Base-by-base conservation (phyloP, 2,329 filamentous ascomycete species). In the Xylaria polymorpha region DNA sequence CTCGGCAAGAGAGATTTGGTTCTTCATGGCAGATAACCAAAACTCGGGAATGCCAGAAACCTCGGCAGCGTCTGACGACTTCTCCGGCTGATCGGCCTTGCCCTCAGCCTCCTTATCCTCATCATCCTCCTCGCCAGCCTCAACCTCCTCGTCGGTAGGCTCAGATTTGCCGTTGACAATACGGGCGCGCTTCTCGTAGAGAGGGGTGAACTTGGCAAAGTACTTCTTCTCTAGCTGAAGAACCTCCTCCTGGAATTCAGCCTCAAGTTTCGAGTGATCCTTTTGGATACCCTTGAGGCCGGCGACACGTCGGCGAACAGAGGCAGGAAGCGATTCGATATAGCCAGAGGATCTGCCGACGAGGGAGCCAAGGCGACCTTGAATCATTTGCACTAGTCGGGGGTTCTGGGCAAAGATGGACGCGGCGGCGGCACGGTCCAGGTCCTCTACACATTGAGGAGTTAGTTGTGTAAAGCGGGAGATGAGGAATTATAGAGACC, bases 11-110 rank as follows among this genome's bases (percentile, higher is more conserved):
- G 94, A 97, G 78, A 96, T 90, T 82, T 98, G 95, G 87, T 99
- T 99, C 89, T 99, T 99, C 95, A 99, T 98, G 76, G 97, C 95
- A 71, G 95, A 98, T 60, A 99, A 88, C 96, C 96, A 99, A 88
- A 99, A 99, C 84, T 99, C 96, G 72, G 96, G 96, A 72, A 99
- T 98, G 82, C 96, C 96, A 77, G 90, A 86, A 73, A 91, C 83
- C 71, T 85, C 78, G 68, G 83, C 81, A 41, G 84, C 80, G 72
- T 87, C 84, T 66, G 84, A 81, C 55, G 85, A 79, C 74, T 88
- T 85, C 73, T 85, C 83, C 71, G 90, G 84, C 78, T 87, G 83
- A 77, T 89, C 87, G 57, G 81, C 75, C 77, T 86, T 83, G 70
- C 83, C 81, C 75, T 86, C 83, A 51, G 80, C 81, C 64, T 87